A percentile compares a stretch with the other conserved stretches of the same genome.
These are phyloP conservation scores for Solanum etuberosum DNA, from an alignment of 257 asterid genomes.

Conservation along the genomic window DNA sequence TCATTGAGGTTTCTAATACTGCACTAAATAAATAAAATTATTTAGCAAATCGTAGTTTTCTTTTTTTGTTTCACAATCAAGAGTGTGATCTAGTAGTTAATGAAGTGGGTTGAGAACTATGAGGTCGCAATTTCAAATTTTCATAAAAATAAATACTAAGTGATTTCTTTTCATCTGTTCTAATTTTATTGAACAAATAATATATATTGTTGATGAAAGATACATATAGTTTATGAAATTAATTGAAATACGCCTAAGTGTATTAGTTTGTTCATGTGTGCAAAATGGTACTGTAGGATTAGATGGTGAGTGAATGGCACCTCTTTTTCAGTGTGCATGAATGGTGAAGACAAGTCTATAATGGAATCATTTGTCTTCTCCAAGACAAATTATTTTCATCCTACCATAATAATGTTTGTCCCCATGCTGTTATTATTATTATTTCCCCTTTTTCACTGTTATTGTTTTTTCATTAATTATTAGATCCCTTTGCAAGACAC, in stretches of 20 bases:
- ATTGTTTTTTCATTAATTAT: background rate
- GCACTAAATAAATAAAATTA: background rate
- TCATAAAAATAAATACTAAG: background rate
- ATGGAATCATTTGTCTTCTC: slow-evolving; percentile 1
- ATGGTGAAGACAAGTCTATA: background rate
- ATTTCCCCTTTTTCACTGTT: background rate
- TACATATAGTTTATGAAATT: too few species aligned
- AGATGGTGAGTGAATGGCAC: background rate
- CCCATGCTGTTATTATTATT: background rate
- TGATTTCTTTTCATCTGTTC: background rate
- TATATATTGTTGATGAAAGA: too few species aligned
- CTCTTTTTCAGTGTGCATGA: slow-evolving; percentile 7
- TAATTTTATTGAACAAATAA: background rate
- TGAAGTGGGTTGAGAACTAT: too few species aligned
- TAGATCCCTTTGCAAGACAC: background rate
- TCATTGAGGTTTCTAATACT: background rate
- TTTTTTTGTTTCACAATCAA: too few species aligned
- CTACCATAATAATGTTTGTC: background rate
- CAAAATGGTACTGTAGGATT: background rate
- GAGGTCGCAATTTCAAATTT: background rate
- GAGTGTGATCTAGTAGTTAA: too few species aligned
- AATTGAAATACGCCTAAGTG: background rate
- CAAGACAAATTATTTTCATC: background rate
- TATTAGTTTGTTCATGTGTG: too few species aligned
- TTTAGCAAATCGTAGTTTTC: too few species aligned